A percentile compares a stretch with the other conserved stretches of the same genome.
Conservation (phyloP, 2,329 filamentous ascomycete species). For the Beauveria sp. region DNA sequence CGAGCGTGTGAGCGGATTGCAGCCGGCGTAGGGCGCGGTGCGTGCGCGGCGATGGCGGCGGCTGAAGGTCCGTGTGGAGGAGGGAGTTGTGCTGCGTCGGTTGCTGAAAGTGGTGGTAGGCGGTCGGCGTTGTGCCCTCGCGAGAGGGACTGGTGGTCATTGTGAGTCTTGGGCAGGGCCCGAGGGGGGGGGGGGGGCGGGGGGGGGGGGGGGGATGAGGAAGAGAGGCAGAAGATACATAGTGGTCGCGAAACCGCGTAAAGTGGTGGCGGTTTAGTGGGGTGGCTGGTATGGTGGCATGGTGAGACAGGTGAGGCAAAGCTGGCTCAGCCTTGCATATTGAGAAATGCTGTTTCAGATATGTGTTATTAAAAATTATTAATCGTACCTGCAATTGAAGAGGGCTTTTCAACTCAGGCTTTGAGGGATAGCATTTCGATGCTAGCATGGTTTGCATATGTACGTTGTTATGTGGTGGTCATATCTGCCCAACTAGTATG, state of each 20-base stretch:
- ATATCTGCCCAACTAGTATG: too few species aligned
- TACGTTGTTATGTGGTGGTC: too few species aligned
- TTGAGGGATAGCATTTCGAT: too few species aligned
- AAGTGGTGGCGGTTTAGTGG: slow-evolving; percentile 5
- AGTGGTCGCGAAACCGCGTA: background rate
- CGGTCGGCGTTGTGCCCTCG: background rate
- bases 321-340: background rate
- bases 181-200: background rate
- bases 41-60: slow-evolving; percentile 55
- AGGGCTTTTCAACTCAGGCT: too few species aligned
- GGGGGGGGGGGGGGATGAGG: too few species aligned
- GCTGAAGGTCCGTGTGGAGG: slow-evolving; percentile 38
- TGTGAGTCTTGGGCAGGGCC: background rate
- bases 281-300: slow-evolving; percentile 6
- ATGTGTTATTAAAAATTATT: too few species aligned
- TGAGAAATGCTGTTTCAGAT: background rate
- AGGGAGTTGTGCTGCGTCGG: slow-evolving; percentile 4
- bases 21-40: slow-evolving; percentile 64
- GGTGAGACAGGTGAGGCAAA: background rate
- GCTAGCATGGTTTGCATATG: too few species aligned
- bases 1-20: slow-evolving; percentile 66
- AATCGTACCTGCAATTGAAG: too few species aligned
- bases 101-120: background rate
- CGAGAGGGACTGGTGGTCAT: slow-evolving; percentile 9
- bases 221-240: background rate